Conservation (phyloP, 2,329 filamentous ascomycete genomes). For the Fusarium tricinctum region DNA sequence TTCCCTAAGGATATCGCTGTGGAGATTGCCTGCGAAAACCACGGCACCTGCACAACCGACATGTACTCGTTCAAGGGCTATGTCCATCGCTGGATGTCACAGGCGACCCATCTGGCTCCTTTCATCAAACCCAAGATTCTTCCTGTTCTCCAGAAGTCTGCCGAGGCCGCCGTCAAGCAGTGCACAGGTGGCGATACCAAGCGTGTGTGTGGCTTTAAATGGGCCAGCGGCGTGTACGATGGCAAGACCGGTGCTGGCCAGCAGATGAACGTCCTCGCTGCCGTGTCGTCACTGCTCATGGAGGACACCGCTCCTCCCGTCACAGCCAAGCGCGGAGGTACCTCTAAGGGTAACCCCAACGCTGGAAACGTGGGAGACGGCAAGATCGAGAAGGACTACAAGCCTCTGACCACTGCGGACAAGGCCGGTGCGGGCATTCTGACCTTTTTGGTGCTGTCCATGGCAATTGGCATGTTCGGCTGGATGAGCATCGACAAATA, state of each 20-base stretch:
- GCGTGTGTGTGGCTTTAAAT: conserved; percentile 68
- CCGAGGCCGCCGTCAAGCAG: conserved; percentile 66
- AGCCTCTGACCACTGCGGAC: conserved; percentile 60
- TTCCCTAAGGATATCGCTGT: conserved; percentile 70
- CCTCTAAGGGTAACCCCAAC: conserved; percentile 60
- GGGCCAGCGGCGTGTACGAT: conserved; percentile 66
- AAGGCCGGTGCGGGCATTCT: conserved; percentile 64
- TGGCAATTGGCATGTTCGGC: conserved; percentile 58
- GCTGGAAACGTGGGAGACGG: conserved; percentile 58
- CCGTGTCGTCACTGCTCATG: conserved; percentile 67
- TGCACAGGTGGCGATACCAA: conserved; percentile 66
- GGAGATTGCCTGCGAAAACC: conserved; percentile 72
- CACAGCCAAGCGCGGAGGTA: conserved; percentile 66
- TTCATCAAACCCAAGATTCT: conserved; percentile 65
- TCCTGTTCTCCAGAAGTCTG: conserved; percentile 66
- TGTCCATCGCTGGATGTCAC: conserved; percentile 69
- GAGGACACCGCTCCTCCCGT: conserved; percentile 57
- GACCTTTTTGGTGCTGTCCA: conserved; percentile 61
- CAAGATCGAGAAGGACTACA: conserved; percentile 51
- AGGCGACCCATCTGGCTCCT: conserved; percentile 67
- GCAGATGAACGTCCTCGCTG: conserved; percentile 70
- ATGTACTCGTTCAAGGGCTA: conserved; percentile 75
- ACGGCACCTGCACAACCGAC: conserved; percentile 71
- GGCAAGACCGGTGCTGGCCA: conserved; percentile 70
- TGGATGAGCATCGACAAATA: conserved; percentile 63